Base-by-base conservation (phyloP, 345 rosid genomes). In the Tarenaya hassleriana region DNA sequence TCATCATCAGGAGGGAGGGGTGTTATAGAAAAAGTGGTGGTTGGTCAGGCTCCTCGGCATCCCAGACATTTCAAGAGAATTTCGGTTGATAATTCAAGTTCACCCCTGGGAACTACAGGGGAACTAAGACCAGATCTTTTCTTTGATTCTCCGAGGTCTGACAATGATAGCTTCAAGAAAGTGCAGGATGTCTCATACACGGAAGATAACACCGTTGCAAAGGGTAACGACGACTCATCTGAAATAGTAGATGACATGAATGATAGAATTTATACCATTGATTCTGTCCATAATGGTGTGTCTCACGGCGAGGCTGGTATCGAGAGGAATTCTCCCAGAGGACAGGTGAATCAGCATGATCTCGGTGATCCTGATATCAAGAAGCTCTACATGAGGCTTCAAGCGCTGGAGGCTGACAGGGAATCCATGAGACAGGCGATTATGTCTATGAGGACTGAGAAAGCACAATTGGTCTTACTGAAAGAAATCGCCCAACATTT, bases 401-500 rank as follows among this genome's bases (percentile, higher is more conserved):
- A 94, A 47, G 81, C 94, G 11, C 83, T 94, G 32, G 99, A 94
- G 81, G 97, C 95, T 27, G 97, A 94, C 67, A 83, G 97, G 70
- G 99, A 94, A 73, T 94, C 95, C n/a, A 83, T 94, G 99, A 81
- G 84, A 67, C 89, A 86, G 50, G 83, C 92, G 57, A 59, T 88
- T 47, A 67, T 88, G 68, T 88, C 99, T 11, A 88, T 86, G 97
- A 80, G 97, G 35, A 88, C 92, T 8, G 95, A 86, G 61, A 88
- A 88, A 75, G 91, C 94, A 5, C 99, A 82, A 52, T 44, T 94
- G 76, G 79, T 82, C 29, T 58, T 94, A 43, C 67, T 94, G 73
- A 94, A 83, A 79, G 99, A 94, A 72, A 86, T 94, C 42, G 97
- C 97, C 15, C 97, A 86, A 64, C 95, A 80, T 59, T 52, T 94